A percentile compares a stretch with the other conserved stretches of the same genome.
Evolutionary conservation across 495 filamentous ascomycete genomes (phyloP).

Genomic region (Penicillium longicatenatum): DNA sequence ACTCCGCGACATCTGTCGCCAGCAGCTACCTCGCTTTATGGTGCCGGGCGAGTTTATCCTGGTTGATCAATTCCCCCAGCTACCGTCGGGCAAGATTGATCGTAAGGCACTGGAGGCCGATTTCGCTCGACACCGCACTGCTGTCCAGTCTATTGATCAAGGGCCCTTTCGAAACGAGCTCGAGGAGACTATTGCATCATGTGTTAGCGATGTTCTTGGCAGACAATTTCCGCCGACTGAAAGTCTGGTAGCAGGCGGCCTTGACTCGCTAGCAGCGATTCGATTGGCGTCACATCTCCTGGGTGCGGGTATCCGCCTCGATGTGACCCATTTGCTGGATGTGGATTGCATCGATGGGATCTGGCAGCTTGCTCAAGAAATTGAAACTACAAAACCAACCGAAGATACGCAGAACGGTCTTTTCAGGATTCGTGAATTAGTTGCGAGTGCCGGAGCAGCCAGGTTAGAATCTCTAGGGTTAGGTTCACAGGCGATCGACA

Average conservation of each 20-base stretch:
- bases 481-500: conserved; percentile 44
- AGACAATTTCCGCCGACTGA: conserved; percentile 36
- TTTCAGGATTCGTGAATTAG: conserved; percentile 20
- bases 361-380: conserved; percentile 27
- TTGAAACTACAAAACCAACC: conserved; percentile 11
- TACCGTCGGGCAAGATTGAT: conserved; percentile 80
- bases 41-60: conserved; percentile 68
- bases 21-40: conserved; percentile 79
- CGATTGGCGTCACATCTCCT: conserved; percentile 62
- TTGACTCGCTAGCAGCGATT: conserved; percentile 77
- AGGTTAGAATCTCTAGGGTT: conserved; percentile 24
- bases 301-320: conserved; percentile 48
- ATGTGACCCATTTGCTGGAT: conserved; percentile 58
- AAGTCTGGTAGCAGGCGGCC: conserved; percentile 54
- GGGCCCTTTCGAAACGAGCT: conserved; percentile 27
- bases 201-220: conserved; percentile 50
- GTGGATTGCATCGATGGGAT: conserved; percentile 45
- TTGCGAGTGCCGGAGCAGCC: conserved; percentile 26
- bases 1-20: conserved; percentile 59
- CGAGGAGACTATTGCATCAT: conserved; percentile 50
- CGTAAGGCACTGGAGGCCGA: conserved; percentile 60
- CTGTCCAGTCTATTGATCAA: conserved; percentile 31
- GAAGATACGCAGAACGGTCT: conserved; percentile 21
- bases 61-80: conserved; percentile 60
- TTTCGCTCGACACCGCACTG: conserved; percentile 41